Percentiles rank a stretch among this genome's conserved stretches.
These are phyloP conservation scores for Fagus sylvatica DNA, from an alignment of 306 rosid genomes.

Conservation along the genomic window DNA sequence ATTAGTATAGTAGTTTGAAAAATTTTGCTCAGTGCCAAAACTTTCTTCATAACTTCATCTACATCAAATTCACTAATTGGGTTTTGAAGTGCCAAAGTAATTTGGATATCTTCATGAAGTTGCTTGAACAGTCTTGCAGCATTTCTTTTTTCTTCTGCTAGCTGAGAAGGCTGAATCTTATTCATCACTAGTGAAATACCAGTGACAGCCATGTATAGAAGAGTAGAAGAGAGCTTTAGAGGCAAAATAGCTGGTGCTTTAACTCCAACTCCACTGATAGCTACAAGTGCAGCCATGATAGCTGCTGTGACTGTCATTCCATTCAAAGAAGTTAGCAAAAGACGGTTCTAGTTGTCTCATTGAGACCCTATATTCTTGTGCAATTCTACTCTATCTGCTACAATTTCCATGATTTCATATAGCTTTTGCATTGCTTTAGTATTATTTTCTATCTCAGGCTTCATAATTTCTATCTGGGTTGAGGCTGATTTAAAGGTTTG, in stretches of 20 bases:
- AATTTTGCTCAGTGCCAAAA: slow-evolving; percentile 36
- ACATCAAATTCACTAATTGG: slow-evolving; percentile 32
- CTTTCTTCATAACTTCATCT: slow-evolving; percentile 23
- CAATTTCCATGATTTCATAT: slow-evolving; percentile 51
- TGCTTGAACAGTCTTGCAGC: slow-evolving; percentile 56
- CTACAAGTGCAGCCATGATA: slow-evolving; percentile 46
- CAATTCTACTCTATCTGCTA: slow-evolving; percentile 63
- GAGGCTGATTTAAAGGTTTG: slow-evolving; percentile 12
- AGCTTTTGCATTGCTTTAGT: slow-evolving; percentile 33
- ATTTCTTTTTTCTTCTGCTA: slow-evolving; percentile 68
- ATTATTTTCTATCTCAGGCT: neutral
- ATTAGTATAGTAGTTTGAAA: neutral
- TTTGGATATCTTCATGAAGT: slow-evolving; percentile 44
- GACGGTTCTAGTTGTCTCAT: slow-evolving; percentile 67
- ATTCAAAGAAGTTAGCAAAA: slow-evolving; percentile 58
- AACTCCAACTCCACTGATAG: neutral
- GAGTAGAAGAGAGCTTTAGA: slow-evolving; percentile 50
- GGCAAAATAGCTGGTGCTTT: slow-evolving; percentile 21
- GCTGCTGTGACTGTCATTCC: slow-evolving; percentile 70
- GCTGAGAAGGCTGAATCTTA: slow-evolving; percentile 77
- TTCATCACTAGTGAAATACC: slow-evolving; percentile 49
- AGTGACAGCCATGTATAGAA: slow-evolving; percentile 61
- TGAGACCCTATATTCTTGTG: slow-evolving; percentile 58
- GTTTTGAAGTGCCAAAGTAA: slow-evolving; percentile 28
- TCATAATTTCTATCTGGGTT: neutral